Evolutionary conservation across 164 flowering plant genomes (phyloP).

Genomic region (Magnolia kwangsiensis): DNA sequence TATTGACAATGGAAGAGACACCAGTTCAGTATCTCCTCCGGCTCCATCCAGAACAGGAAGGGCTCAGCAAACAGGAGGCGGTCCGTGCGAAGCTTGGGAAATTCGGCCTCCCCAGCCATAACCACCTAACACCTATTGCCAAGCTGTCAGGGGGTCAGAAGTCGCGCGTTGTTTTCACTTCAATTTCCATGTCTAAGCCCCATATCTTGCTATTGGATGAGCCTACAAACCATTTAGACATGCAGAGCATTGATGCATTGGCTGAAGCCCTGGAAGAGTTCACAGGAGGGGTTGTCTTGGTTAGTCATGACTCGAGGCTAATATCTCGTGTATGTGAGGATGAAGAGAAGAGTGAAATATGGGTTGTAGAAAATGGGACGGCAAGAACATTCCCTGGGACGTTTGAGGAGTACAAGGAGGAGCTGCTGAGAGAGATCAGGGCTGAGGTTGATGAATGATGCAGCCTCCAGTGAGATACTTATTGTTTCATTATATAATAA

Average conservation of each 20-base stretch:
- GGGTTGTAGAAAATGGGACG: constrained; percentile 76
- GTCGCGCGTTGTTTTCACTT: constrained; percentile 70
- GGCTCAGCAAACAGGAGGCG: constrained; percentile 80
- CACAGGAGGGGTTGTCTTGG: constrained; percentile 78
- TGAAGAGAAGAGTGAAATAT: constrained; percentile 70
- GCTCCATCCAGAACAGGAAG: constrained; percentile 80
- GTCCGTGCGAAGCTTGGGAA: constrained; percentile 82
- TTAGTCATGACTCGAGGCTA: constrained; percentile 76
- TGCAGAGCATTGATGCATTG: constrained; percentile 86
- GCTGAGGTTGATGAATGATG: constrained; percentile 72
- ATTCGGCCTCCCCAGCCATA: constrained; percentile 80
- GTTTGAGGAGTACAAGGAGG: constrained; percentile 79
- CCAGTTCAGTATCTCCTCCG: constrained; percentile 82
- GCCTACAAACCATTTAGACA: constrained; percentile 53
- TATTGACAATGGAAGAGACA: constrained; percentile 73
- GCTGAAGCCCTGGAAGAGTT: constrained; percentile 81
- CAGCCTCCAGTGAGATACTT: not conserved
- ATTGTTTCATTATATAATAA: constrained; percentile 3
- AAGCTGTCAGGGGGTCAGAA: constrained; percentile 86
- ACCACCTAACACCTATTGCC: constrained; percentile 77
- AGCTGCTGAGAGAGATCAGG: constrained; percentile 56
- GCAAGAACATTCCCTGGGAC: constrained; percentile 46
- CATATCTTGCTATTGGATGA: constrained; percentile 52
- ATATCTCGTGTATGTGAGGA: constrained; percentile 82
- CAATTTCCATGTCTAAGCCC: constrained; percentile 83